Evolutionary conservation across 148 eudicot species (phyloP).

Genomic region (Vaccinium vitisidaea): DNA sequence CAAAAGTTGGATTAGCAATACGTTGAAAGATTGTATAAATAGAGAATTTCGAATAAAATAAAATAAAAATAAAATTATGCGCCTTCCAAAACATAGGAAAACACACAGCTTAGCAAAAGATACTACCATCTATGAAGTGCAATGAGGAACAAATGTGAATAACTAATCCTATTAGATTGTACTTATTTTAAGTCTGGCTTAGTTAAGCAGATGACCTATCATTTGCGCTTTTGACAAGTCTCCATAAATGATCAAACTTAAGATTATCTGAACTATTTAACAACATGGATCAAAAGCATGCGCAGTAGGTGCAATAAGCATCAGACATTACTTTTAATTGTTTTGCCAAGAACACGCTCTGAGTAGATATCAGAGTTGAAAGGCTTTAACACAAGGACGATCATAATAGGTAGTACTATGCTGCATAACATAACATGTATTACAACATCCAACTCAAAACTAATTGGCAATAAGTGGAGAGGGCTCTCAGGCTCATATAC

Average conservation of each 20-base stretch:
- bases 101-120: conserved; percentile 3
- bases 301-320: not conserved
- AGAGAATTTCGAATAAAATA: not conserved
- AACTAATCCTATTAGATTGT: not conserved
- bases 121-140: not conserved
- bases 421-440: not conserved
- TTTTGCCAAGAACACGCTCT: not conserved
- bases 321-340: not conserved
- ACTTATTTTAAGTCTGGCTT: not conserved
- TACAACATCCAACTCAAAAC: not conserved
- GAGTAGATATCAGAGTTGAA: not conserved
- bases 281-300: not conserved
- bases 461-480: not conserved
- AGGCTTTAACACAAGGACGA: not conserved
- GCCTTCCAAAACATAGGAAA: not conserved
- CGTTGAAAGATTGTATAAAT: not conserved
- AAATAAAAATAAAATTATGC: not conserved
- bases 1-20: not conserved
- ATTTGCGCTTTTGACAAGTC: not conserved
- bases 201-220: not conserved
- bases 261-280: not conserved
- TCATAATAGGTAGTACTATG: not conserved
- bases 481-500: not conserved
- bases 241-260: not conserved
- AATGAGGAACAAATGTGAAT: not conserved